phyloP scores from a whole-genome alignment of 352 stramenopile species.

The Globisporangium paroecandrum region DNA sequence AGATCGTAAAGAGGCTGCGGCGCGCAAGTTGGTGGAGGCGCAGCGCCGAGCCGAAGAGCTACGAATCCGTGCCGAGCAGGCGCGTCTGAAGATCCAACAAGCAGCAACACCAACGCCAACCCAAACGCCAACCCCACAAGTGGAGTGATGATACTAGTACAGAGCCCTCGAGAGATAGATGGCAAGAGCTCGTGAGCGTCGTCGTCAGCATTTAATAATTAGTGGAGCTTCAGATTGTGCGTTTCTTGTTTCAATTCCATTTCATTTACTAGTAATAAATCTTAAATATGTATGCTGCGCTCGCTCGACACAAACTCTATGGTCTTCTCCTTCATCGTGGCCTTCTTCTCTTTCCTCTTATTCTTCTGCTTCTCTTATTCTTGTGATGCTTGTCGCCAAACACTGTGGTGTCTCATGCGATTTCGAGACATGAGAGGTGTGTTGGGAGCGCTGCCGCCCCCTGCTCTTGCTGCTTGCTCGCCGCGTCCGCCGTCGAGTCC shows the following conservation, averaged over 20 bases:
- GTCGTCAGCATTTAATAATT: not conserved
- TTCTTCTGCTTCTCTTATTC: not conserved
- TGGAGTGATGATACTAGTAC: not conserved
- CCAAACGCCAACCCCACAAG: not conserved
- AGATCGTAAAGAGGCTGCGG: slow-evolving; percentile 39
- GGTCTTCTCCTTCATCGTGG: not conserved
- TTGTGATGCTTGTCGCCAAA: not conserved
- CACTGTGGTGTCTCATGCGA: slow-evolving; percentile 14
- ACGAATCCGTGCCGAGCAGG: slow-evolving; percentile 46
- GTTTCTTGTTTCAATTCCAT: not conserved
- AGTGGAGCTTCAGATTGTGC: not conserved
- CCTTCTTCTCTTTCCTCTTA: no score
- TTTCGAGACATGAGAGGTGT: slow-evolving; percentile 48
- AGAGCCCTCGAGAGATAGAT: not conserved
- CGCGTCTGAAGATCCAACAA: slow-evolving; percentile 29
- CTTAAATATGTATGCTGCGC: not conserved
- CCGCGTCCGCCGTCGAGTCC: not conserved
- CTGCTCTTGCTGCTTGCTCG: slow-evolving; percentile 20
- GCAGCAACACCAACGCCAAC: not conserved
- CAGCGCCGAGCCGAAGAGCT: slow-evolving; percentile 56
- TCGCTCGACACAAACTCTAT: not conserved
- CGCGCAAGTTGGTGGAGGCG: slow-evolving; percentile 50
- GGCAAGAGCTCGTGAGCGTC: not conserved
- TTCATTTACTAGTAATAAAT: not conserved
- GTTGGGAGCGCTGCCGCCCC: slow-evolving; percentile 9